These are phyloP conservation scores for Hysterium pulicare DNA, from an alignment of 2,329 filamentous ascomycete genomes.

Conservation along the genomic window DNA sequence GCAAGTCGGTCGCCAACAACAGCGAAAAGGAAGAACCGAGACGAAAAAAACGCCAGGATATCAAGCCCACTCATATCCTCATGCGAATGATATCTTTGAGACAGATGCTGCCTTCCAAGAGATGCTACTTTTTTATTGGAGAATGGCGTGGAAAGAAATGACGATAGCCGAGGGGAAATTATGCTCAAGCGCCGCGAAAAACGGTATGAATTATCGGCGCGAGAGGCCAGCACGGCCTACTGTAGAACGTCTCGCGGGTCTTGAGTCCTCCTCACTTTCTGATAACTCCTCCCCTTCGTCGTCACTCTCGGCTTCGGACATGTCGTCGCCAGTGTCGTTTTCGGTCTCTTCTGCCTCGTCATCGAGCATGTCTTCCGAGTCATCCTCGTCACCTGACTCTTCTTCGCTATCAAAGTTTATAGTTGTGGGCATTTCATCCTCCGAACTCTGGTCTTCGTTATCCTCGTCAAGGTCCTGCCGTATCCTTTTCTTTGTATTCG, in stretches of 20 bases:
- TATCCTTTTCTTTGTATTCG: conserved; percentile 16
- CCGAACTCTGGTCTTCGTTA: conserved; percentile 40
- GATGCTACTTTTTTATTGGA: conserved; percentile 5
- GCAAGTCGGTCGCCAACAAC: conserved; percentile 5
- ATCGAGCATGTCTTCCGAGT: conserved; percentile 49
- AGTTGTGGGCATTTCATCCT: conserved; percentile 56
- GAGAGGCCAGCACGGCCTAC: conserved; percentile 28
- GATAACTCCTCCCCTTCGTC: conserved; percentile 43
- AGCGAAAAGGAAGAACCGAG: too few relatives aligned
- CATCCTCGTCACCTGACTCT: conserved; percentile 52
- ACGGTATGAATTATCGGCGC: conserved; percentile 7
- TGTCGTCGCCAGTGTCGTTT: conserved; percentile 45
- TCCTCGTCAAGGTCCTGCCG: conserved; percentile 21
- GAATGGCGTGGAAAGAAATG: not conserved
- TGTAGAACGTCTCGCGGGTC: conserved; percentile 32
- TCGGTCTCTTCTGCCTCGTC: conserved; percentile 51
- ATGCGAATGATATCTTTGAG: conserved; percentile 21
- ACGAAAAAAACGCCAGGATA: conserved; percentile 15
- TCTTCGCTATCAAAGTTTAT: conserved; percentile 44
- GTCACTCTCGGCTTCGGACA: conserved; percentile 45
- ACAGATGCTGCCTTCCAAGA: conserved; percentile 9
- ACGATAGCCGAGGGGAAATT: not conserved
- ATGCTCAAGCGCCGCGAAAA: not conserved
- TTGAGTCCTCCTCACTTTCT: conserved; percentile 42
- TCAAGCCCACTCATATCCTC: conserved; percentile 30